Base-by-base conservation (phyloP, 306 rosid genomes). In the Prunus dulcis region DNA sequence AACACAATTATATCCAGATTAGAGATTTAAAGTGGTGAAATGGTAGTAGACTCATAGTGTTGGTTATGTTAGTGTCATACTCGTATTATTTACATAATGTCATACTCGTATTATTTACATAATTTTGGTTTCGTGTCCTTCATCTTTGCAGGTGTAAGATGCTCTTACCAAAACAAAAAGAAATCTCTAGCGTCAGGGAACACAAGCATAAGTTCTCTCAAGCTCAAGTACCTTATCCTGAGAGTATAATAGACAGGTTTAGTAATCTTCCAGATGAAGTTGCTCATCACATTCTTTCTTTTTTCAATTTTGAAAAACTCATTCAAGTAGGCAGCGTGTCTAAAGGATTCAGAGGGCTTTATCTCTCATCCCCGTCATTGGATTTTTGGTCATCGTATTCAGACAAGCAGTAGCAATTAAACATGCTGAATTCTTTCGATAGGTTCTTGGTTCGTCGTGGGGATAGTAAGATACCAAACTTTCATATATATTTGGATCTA, bases 191-290 rank as follows among this genome's bases (percentile, higher is more conserved):
- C 9, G 10, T 47, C 11, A 68, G 47, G 73, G 58, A 14, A 25
- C 57, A 23, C 14, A 47, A 23, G 6, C 43, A 2, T 18, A 50
- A 50, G 61, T 50, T 9, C 17, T 69, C 45, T 69, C 27, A 69
- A n/a, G 23, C 18, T 69, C 45, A 69, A 23, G 56, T 34, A 50
- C 18, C 23, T 5, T 28, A 15, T 69, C 12, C 15, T 5, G 43
- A 27, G 46, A 69, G 11, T 25, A 27, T 50, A n/a, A 51, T 18
- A 12, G 76, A 58, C 12, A 73, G 76, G 43, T 73, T 73, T 5
- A 32, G 43, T 5, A n/a, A 30, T 64, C 71, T 63, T 49, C 71
- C 78, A 3, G 38, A 75, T 4, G 14, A 17, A n/a, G 52, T 64
- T 19, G 47, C 49, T 15, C 64, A 64, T 51, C 32, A 32, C 11